Evolutionary conservation across 176 grass and related monocot genomes (phyloP).

Genomic region (Echinochloa phyllopogon): DNA sequence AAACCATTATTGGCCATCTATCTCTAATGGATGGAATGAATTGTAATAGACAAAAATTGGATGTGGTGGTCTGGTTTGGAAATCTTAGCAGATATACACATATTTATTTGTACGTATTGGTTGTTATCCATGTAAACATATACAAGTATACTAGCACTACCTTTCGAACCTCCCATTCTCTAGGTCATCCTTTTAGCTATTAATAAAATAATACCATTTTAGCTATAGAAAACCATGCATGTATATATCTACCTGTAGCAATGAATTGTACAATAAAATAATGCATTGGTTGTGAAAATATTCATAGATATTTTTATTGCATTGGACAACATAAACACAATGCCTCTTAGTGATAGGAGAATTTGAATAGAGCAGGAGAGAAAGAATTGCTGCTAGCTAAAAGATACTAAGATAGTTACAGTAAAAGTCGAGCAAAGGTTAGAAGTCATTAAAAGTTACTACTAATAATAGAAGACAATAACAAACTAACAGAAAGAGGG

Average conservation of each 20-base stretch:
- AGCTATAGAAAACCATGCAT: not conserved
- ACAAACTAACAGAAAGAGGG: not conserved
- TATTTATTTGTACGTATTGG: not conserved
- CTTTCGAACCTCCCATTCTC: too few relatives aligned
- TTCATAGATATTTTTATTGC: not conserved
- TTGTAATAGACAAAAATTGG: too few relatives aligned
- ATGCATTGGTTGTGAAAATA: not conserved
- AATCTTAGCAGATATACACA: too few relatives aligned
- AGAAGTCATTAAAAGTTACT: not conserved
- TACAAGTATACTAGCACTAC: not conserved
- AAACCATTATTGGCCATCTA: too few relatives aligned
- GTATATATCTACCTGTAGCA: not conserved
- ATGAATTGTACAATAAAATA: not conserved
- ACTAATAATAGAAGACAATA: not conserved
- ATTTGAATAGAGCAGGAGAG: too few relatives aligned
- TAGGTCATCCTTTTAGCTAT: too few relatives aligned
- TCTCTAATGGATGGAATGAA: too few relatives aligned
- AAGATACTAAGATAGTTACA: not conserved
- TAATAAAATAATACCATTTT: too few relatives aligned
- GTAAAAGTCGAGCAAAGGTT: not conserved
- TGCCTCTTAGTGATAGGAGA: too few relatives aligned
- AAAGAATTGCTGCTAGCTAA: not conserved
- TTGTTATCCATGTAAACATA: not conserved
- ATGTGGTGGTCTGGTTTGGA: too few relatives aligned
- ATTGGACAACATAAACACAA: not conserved